phyloP scores from a whole-genome alignment of 768 basidiomycete genomes.

The Termitomyces sp. region DNA sequence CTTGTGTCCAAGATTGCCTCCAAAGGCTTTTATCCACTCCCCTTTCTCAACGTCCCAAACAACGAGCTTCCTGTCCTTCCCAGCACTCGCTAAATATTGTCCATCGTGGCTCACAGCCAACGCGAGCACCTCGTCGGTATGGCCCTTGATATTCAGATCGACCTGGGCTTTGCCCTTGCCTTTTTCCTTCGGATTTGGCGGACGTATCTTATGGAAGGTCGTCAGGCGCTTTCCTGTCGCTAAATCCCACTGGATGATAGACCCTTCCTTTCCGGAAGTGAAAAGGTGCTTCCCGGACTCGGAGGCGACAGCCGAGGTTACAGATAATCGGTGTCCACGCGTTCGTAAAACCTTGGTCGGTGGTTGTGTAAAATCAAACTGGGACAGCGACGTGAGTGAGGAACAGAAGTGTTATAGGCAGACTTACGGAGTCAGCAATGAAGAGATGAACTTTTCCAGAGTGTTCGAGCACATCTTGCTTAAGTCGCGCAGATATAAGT shows the following conservation, averaged over 20 bases:
- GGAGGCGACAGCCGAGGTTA: conserved; percentile 79
- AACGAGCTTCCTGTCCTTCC: conserved; percentile 75
- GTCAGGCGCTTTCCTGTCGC: conserved; percentile 51
- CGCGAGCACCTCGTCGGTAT: conserved; percentile 80
- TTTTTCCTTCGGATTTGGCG: conserved; percentile 37
- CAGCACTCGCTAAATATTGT: conserved; percentile 79
- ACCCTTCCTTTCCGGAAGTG: conserved; percentile 87
- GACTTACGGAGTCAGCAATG: conserved; percentile 65
- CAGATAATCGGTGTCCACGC: conserved; percentile 70
- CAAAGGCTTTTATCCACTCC: conserved; percentile 75
- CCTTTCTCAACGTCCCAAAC: conserved; percentile 80
- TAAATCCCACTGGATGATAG: conserved; percentile 83
- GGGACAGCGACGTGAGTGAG: neutral
- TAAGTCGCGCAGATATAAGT: conserved; percentile 82
- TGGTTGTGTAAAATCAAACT: conserved; percentile 56
- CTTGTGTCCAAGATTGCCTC: conserved; percentile 69
- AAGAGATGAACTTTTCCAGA: conserved; percentile 84
- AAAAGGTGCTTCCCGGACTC: conserved; percentile 73
- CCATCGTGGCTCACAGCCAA: conserved; percentile 86
- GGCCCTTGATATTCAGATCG: conserved; percentile 53
- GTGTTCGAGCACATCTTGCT: conserved; percentile 88
- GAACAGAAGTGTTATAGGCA: neutral
- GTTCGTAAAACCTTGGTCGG: conserved; percentile 50
- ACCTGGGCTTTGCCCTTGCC: conserved; percentile 42
- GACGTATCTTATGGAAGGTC: conserved; percentile 56